Evolutionary conservation across 495 filamentous ascomycete species (phyloP).

Genomic region (Apiosordaria backusii): DNA sequence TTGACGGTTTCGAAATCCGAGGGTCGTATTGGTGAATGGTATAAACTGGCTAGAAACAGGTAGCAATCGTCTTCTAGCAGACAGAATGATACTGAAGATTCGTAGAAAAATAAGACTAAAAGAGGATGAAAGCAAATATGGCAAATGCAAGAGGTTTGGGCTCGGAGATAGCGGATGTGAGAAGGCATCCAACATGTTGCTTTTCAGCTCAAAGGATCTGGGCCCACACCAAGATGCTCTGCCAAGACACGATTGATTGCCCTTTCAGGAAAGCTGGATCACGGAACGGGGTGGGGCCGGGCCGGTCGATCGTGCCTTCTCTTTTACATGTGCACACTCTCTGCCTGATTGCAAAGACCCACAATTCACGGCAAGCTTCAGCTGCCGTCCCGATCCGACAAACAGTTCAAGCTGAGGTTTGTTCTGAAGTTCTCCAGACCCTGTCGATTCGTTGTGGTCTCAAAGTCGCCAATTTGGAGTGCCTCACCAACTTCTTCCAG

Average conservation of each 20-base stretch:
- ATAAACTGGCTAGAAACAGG: background rate
- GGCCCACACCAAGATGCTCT: background rate
- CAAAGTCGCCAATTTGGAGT: too few species aligned
- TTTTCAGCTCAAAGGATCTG: background rate
- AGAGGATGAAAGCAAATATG: background rate
- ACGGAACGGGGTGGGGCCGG: background rate
- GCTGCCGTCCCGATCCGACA: background rate
- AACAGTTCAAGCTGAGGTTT: background rate
- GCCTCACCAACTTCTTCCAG: too few species aligned
- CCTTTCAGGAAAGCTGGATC: conserved; percentile 7
- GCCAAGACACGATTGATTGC: conserved; percentile 11
- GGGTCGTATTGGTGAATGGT: too few species aligned
- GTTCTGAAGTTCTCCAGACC: too few species aligned
- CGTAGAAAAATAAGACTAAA: background rate
- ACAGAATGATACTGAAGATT: background rate
- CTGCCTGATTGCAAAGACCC: too few species aligned
- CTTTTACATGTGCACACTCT: too few species aligned
- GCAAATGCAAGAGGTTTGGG: background rate
- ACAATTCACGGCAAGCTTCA: background rate
- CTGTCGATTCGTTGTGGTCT: too few species aligned
- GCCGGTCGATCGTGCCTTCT: background rate
- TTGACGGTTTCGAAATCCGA: background rate
- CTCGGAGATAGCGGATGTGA: background rate
- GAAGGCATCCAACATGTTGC: background rate
- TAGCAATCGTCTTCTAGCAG: background rate